Base-by-base conservation (phyloP, 805 yeast genomes). In the Diddensiella caesifluorescens region DNA sequence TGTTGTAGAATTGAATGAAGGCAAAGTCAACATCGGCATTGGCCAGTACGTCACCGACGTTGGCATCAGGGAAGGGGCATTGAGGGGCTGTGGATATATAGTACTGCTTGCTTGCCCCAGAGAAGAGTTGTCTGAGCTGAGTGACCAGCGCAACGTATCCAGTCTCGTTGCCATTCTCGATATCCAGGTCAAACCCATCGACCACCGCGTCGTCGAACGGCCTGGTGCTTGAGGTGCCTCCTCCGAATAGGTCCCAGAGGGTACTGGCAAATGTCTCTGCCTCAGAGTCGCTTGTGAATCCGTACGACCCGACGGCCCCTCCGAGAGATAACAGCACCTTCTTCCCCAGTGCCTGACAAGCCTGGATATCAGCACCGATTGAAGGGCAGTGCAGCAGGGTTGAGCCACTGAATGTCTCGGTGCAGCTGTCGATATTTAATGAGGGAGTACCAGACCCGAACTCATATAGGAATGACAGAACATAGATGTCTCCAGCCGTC, bases 81-180 rank as follows among this genome's bases (percentile, higher is more conserved):
- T 87, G 95, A 16, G 96, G 96, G 48, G 96, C 90, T 50, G 95
- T 95, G 40, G 94, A 78, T 34, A 87, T 66, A 60, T 80, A 84
- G 66, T 79, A 84, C 22, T 63, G 53, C 62, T 79, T 83, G 35
- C 82, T 69, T 25, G 79, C 65, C 22, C 64, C 68, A 30, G 68
- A 63, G 36, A 65, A 66, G 44, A 62, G 71, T 39, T 60, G 60
- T 50, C 75, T 67, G 47, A 79, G 54, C 51, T 71, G 68, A 31
- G 62, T 67, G 10, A 77, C 83, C 40, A 82, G 61, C 12, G 80
- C 74, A 27, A 77, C 74, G 55, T 80, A 83, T n/a, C 95, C 95
- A 1, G 68, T 65, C 38, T 72, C 69, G 44, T 69, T 61, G 46
- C 69, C 69, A 57, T 76, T 55, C 60, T 85, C 89, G 49, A 78